Conservation (phyloP, 1,284 basidiomycete species). For the Leucoagaricus sp. region DNA sequence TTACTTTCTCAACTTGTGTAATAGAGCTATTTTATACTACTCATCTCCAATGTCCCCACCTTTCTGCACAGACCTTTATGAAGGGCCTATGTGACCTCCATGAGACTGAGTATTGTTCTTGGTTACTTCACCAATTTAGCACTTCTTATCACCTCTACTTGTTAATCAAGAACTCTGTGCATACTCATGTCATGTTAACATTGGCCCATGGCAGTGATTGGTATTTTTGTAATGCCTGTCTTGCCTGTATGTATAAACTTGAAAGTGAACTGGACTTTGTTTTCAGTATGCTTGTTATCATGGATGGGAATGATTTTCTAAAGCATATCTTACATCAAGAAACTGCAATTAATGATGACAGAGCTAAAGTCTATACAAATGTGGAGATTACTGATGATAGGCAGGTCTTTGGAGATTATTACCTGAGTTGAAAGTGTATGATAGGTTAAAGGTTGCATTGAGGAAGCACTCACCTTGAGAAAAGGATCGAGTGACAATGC, state of each 20-base stretch:
- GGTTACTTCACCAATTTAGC: background rate
- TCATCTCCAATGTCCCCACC: conserved; percentile 8
- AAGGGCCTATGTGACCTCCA: conserved; percentile 1
- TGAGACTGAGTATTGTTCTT: background rate
- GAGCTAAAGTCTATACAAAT: background rate
- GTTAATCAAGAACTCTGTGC: background rate
- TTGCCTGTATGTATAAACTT: conserved; percentile 7
- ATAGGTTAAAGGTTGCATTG: background rate
- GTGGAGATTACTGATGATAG: background rate
- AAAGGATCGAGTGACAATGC: background rate
- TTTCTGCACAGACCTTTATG: conserved; percentile 11
- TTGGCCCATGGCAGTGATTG: background rate
- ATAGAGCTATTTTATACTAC: background rate
- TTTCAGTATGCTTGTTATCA: conserved; percentile 4
- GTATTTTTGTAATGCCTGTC: background rate
- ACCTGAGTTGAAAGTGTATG: background rate
- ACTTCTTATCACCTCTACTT: conserved; percentile 1
- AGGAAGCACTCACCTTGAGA: background rate
- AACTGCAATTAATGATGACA: background rate
- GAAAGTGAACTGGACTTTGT: background rate
- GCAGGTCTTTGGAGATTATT: background rate
- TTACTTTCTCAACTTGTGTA: background rate
- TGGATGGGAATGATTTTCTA: conserved; percentile 13
- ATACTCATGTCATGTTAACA: background rate
- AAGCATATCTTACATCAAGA: background rate